A percentile compares a stretch with the other conserved stretches of the same genome.
These are phyloP conservation scores for Aegilops speltoides DNA, from an alignment of 176 grass and related monocot genomes.

Conservation along the genomic window DNA sequence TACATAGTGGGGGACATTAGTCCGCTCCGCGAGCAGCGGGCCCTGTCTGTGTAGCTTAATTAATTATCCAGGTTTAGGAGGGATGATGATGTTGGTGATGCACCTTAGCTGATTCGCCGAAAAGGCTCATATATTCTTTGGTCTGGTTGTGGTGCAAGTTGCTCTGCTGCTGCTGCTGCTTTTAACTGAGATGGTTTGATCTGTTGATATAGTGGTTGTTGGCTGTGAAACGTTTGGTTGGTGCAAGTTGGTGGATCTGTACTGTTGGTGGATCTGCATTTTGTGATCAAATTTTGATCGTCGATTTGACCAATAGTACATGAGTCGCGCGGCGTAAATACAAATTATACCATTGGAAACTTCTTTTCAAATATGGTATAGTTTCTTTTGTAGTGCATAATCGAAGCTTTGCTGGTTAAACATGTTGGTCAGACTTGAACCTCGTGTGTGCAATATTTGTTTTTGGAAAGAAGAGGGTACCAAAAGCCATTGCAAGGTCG, in stretches of 20 bases:
- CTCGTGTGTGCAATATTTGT: too few species aligned
- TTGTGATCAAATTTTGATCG: too few species aligned
- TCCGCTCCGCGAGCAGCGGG: neutral
- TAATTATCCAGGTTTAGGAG: constrained; percentile 20
- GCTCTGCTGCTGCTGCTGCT: neutral
- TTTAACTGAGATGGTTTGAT: neutral
- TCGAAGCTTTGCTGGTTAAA: too few species aligned
- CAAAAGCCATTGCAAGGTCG: too few species aligned
- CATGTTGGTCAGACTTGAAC: too few species aligned
- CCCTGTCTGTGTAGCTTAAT: constrained; percentile 6
- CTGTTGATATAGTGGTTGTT: neutral
- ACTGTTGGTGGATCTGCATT: neutral
- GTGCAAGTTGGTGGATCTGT: neutral
- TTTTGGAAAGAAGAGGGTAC: too few species aligned
- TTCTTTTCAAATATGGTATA: too few species aligned
- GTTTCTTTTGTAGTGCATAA: too few species aligned
- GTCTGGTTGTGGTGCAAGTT: constrained; percentile 19
- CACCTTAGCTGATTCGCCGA: constrained; percentile 9
- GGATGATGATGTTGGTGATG: neutral
- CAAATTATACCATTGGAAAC: too few species aligned
- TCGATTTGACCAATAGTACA: too few species aligned
- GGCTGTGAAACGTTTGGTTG: neutral
- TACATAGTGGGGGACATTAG: constrained; percentile 46
- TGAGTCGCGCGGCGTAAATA: too few species aligned
- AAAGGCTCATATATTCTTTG: constrained; percentile 22